These are phyloP conservation scores for Aegle marmelos DNA, from an alignment of 345 rosid species.

Conservation along the genomic window DNA sequence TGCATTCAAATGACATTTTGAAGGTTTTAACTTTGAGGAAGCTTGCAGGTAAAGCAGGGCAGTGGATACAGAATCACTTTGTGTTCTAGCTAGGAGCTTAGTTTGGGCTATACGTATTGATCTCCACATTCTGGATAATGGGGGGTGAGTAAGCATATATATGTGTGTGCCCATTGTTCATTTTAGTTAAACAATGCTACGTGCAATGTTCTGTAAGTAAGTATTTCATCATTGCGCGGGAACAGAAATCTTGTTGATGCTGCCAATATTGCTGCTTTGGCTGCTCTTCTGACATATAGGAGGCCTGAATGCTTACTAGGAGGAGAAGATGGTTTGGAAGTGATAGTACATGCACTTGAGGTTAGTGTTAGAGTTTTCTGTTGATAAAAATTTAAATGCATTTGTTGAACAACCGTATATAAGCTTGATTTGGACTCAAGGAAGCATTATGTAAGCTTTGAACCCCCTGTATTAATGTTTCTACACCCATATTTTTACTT, in stretches of 20 bases:
- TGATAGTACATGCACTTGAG: conserved; percentile 81
- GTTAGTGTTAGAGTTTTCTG: conserved; percentile 53
- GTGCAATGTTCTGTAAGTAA: neutral
- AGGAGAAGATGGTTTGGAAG: conserved; percentile 82
- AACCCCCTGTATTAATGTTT: neutral
- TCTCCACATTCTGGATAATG: conserved; percentile 92
- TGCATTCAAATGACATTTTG: neutral
- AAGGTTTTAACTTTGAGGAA: conserved; percentile 8
- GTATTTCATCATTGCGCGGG: conserved; percentile 4
- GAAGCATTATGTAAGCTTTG: neutral
- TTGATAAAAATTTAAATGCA: neutral
- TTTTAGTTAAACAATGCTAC: conserved; percentile 8
- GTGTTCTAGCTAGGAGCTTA: conserved; percentile 81
- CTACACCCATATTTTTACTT: neutral
- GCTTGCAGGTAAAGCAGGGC: conserved; percentile 92
- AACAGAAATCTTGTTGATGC: conserved; percentile 92
- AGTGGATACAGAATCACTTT: conserved; percentile 92
- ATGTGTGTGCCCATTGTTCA: neutral
- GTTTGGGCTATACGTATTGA: conserved; percentile 93
- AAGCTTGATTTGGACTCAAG: neutral
- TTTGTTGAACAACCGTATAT: neutral
- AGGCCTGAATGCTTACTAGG: conserved; percentile 91
- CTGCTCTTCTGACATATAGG: conserved; percentile 72
- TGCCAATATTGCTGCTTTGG: conserved; percentile 91
- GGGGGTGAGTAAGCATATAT: conserved; percentile 54